These are phyloP conservation scores for Kodamaea nitidulidarum DNA, from an alignment of 805 yeast species.

Conservation along the genomic window DNA sequence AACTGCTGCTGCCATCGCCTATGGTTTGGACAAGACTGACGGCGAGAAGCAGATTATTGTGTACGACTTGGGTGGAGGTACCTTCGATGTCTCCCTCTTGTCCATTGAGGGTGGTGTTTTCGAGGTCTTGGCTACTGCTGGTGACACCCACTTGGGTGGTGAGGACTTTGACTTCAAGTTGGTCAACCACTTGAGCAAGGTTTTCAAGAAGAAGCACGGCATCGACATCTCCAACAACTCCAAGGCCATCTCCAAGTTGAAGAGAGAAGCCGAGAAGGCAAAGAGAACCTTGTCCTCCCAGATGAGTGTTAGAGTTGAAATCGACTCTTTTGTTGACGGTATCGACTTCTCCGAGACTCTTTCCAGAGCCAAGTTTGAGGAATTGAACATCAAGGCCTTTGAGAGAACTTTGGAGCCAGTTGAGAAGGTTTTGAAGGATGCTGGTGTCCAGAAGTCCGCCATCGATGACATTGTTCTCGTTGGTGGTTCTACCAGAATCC, in stretches of 20 bases:
- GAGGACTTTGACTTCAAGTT: constrained; percentile 46
- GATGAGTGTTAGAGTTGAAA: constrained; percentile 40
- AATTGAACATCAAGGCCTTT: constrained; percentile 42
- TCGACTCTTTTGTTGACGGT: constrained; percentile 47
- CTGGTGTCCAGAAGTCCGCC: constrained; percentile 42
- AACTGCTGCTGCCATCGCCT: constrained; percentile 32
- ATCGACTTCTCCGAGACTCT: constrained; percentile 45
- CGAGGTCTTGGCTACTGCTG: constrained; percentile 46
- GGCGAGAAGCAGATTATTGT: constrained; percentile 44
- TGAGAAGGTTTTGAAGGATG: constrained; percentile 44
- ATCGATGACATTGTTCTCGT: constrained; percentile 46
- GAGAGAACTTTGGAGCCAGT: constrained; percentile 46
- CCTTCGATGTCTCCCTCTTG: constrained; percentile 33
- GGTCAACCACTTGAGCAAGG: constrained; percentile 40
- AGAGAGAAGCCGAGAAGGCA: constrained; percentile 48
- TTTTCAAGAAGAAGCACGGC: constrained; percentile 44
- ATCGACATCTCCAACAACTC: constrained; percentile 38
- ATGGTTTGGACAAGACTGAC: constrained; percentile 31
- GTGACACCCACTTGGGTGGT: constrained; percentile 52
- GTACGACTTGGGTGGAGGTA: constrained; percentile 50
- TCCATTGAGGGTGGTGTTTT: constrained; percentile 47
- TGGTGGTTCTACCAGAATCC: constrained; percentile 50
- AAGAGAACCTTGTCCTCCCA: constrained; percentile 47
- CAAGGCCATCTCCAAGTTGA: constrained; percentile 43
- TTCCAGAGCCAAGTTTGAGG: constrained; percentile 47